A percentile compares a stretch with the other conserved stretches of the same genome.
Evolutionary conservation across 2,329 filamentous ascomycete genomes (phyloP).

Genomic region (Arthrobotrys megalospora): DNA sequence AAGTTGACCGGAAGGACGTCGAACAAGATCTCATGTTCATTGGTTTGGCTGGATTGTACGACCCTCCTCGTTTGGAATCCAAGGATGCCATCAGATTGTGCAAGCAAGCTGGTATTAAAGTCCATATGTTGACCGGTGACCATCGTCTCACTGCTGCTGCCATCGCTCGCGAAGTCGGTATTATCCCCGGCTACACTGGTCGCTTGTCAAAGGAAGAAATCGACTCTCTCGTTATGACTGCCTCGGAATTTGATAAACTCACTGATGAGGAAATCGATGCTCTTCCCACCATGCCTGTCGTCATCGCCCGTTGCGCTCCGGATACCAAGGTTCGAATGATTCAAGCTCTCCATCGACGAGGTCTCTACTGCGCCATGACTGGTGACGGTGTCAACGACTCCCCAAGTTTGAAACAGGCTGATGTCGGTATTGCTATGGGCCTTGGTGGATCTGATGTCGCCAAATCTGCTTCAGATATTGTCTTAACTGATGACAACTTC

Average conservation of each 20-base stretch:
- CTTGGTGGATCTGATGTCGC: constrained; percentile 85
- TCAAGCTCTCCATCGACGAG: constrained; percentile 83
- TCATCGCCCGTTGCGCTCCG: constrained; percentile 86
- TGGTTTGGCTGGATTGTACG: constrained; percentile 88
- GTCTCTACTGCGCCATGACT: constrained; percentile 86
- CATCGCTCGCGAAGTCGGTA: constrained; percentile 77
- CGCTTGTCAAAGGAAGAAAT: constrained; percentile 75
- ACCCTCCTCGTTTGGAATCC: constrained; percentile 86
- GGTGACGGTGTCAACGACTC: constrained; percentile 91
- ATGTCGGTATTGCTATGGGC: constrained; percentile 94
- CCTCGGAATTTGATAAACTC: constrained; percentile 83
- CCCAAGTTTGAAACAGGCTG: constrained; percentile 82
- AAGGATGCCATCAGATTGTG: constrained; percentile 80
- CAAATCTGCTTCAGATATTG: constrained; percentile 79
- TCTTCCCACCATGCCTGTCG: constrained; percentile 79
- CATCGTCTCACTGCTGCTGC: constrained; percentile 80
- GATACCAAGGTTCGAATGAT: constrained; percentile 93
- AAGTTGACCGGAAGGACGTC: constrained; percentile 73
- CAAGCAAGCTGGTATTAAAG: constrained; percentile 80
- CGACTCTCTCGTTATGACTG: constrained; percentile 80
- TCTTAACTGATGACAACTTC: constrained; percentile 87
- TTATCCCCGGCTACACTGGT: constrained; percentile 74
- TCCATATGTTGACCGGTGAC: constrained; percentile 87
- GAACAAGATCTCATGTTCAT: constrained; percentile 80
- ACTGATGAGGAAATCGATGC: constrained; percentile 82